Percentiles rank a stretch among this genome's conserved stretches.
phyloP scores from a whole-genome alignment of 1,139 yeast species.

The Maudiozyma humilis region DNA sequence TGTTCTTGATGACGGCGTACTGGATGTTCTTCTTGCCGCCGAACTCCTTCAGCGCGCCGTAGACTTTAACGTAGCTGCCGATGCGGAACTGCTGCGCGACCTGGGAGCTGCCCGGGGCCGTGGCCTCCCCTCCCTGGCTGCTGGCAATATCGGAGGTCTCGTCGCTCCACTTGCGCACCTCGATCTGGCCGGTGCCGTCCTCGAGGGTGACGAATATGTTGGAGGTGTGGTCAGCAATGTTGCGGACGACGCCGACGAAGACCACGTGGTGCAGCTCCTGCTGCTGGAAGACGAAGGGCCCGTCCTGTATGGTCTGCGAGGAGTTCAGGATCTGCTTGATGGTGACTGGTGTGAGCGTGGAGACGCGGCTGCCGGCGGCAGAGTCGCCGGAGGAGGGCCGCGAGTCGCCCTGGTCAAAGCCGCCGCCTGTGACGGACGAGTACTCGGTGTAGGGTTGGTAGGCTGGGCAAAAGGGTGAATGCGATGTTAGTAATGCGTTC shows the following conservation, averaged over 20 bases:
- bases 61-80: conserved; percentile 57
- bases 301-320: conserved; percentile 60
- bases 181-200: conserved; percentile 78
- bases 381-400: conserved; percentile 29
- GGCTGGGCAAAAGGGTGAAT: conserved; percentile 9
- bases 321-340: conserved; percentile 71
- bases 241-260: conserved; percentile 59
- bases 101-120: conserved; percentile 30
- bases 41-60: conserved; percentile 67
- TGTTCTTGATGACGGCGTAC: conserved; percentile 50
- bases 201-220: conserved; percentile 52
- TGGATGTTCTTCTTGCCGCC: conserved; percentile 59
- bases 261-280: conserved; percentile 53
- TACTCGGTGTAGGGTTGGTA: conserved; percentile 31
- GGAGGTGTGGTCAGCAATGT: conserved; percentile 48
- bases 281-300: conserved; percentile 61
- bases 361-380: conserved; percentile 10
- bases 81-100: conserved; percentile 30
- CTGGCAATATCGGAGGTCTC: conserved; percentile 36
- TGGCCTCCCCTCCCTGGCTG: conserved; percentile 26
- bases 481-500: conserved; percentile 1
- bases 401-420: conserved; percentile 28
- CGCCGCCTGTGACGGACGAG: conserved; percentile 26
- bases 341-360: conserved; percentile 67
- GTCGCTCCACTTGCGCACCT: conserved; percentile 63